Base-by-base conservation (phyloP, 768 basidiomycete genomes). In the Mrakia blollopis region DNA sequence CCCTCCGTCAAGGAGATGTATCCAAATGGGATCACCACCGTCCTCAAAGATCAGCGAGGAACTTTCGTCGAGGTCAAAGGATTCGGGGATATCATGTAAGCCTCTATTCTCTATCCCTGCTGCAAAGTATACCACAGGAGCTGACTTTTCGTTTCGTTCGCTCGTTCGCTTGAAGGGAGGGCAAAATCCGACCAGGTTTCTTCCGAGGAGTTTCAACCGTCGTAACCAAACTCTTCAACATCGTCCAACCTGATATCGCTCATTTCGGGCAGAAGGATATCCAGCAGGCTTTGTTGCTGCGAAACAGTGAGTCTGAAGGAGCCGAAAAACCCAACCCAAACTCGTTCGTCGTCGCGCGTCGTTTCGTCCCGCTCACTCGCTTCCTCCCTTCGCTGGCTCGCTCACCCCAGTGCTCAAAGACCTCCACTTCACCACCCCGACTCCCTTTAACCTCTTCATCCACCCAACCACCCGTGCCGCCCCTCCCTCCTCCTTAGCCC, bases 191-290 rank as follows among this genome's bases (percentile, higher is more conserved):
- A 76, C 75, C 73, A 11, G 61, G 72, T 52, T 98, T 98, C 85
- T 97, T 99, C 85, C 87, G 92, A 78, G 97, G 96, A 0, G 95
- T 99, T 8, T 91, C 94, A 6, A 98, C 97, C 0, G 89, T 98
- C 73, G 94, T 95, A 75, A 91, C 91, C 0, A 99, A 99, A 82
- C 87, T 98, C 18, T 97, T 99, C 86, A 96, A 98, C 81, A 89
- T 88, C 65, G 88, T 98, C 57, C 83, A 96, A 94, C 96, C 96
- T 8, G 92, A 92, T 63, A 89, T 90, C 79, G 90, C 92, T 30
- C 98, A 98, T 83, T 97, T 99, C 79, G 96, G 97, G 1, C 95
- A 98, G 84, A 98, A 98, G 82, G 96, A 98, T 82, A 97, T 99
- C 73, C 97, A 99, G 82, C 97, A 99, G 82, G 93, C 92, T 0